A percentile compares a stretch with the other conserved stretches of the same genome.
phyloP scores from a whole-genome alignment of 179 eudicot species.

The Pouteria campechiana region DNA sequence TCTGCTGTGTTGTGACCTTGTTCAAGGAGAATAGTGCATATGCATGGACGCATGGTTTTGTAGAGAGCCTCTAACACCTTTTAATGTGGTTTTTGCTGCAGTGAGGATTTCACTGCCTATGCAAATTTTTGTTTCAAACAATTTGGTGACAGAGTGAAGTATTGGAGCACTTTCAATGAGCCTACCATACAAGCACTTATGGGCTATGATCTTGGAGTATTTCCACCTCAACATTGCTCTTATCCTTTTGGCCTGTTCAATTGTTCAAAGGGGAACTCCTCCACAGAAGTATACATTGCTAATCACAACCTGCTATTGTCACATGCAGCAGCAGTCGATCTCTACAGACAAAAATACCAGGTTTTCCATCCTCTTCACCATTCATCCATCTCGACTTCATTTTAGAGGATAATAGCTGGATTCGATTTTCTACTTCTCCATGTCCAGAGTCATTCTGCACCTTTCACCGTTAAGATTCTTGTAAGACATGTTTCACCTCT shows the following conservation, averaged over 20 bases:
- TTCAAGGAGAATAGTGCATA: no score
- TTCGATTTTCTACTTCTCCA: no score
- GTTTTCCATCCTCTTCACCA: no score
- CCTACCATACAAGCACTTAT: constrained; percentile 27
- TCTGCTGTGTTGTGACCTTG: no score
- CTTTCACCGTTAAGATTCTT: background rate
- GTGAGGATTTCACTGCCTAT: constrained; percentile 50
- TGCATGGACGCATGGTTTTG: no score
- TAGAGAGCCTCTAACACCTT: no score
- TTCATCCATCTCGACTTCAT: no score
- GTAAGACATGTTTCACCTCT: background rate
- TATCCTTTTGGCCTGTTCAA: constrained; percentile 44
- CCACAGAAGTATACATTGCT: constrained; percentile 54
- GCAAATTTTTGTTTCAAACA: constrained; percentile 46
- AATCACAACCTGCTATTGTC: constrained; percentile 64
- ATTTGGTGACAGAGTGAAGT: constrained; percentile 54
- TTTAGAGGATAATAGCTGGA: no score
- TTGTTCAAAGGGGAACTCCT: constrained; percentile 52
- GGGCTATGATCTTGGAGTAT: constrained; percentile 41
- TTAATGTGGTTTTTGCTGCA: no score
- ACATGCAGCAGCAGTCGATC: constrained; percentile 45
- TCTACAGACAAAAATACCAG: constrained; percentile 53
- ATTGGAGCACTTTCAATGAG: constrained; percentile 65
- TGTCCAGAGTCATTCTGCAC: no score
- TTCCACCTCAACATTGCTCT: constrained; percentile 59